These are phyloP conservation scores for Musa schizocarpa DNA, from an alignment of 176 grass and related monocot species.

Conservation along the genomic window DNA sequence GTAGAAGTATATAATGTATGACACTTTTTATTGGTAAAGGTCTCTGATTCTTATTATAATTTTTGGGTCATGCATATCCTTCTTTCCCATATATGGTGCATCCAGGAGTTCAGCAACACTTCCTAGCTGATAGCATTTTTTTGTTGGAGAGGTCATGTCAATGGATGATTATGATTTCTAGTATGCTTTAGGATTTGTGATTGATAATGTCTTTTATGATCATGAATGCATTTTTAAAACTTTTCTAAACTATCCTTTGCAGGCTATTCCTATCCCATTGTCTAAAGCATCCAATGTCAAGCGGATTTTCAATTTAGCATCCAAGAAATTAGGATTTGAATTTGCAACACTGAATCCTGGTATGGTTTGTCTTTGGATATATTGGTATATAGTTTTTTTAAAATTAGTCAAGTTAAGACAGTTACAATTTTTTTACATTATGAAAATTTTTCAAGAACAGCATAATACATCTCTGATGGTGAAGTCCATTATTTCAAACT, in stretches of 20 bases:
- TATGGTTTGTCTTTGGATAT: slow-evolving; percentile 8
- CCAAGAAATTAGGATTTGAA: slow-evolving; percentile 71
- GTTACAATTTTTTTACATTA: neutral
- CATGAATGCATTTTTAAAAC: neutral
- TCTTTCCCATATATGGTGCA: neutral
- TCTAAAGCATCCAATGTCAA: slow-evolving; percentile 51
- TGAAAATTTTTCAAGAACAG: neutral
- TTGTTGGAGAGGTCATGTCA: neutral
- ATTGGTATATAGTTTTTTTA: neutral
- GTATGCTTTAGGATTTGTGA: neutral
- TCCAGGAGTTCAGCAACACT: neutral
- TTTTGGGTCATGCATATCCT: neutral
- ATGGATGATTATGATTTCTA: neutral
- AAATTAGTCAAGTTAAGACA: neutral
- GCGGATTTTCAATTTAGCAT: slow-evolving; percentile 79
- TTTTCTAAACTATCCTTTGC: neutral
- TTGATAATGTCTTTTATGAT: neutral
- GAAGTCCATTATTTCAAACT: neutral
- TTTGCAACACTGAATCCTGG: slow-evolving; percentile 65
- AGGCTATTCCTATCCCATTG: slow-evolving; percentile 66
- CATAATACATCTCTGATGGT: neutral
- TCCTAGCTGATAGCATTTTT: neutral
- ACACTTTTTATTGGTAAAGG: neutral
- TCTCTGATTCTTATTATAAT: neutral
- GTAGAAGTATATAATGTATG: neutral